Evolutionary conservation across 1,139 yeast genomes (phyloP), one percentile per base, ranked within the genome.

Genomic region (Suhomyces wounanorum): DNA sequence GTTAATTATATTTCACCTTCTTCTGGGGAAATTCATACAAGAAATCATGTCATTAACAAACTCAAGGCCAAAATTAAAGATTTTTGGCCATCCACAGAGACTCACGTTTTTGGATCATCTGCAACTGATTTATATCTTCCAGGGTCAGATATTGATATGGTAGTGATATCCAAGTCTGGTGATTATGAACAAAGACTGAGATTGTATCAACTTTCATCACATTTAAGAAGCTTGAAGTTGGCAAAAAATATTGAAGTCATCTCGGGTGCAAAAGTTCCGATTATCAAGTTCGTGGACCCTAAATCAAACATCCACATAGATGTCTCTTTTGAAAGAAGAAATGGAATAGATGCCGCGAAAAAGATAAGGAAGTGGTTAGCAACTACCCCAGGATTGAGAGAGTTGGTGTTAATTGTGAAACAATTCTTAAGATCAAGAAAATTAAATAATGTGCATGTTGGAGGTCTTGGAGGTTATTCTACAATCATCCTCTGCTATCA

Each of bases 61-160:
- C 71, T 95, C 39, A 83, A 87, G 53, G 62, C 66, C 3, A 77
- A 82, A 11, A 87, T 92, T 9, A 68, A 68, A 31, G 61, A 63
- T 16, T 74, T 87, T 50, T 94, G 99, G 98, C 84, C 85, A 0
- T 89, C 84, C 55, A 86, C 96, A 3, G 87, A 86, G 51, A 81
- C 88, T 9, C 88, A 86, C 59, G 96, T 92, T 14, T 94, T 95
- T 73, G 99, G 99, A 0, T 91, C 98, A 0, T 89, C 84, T 66
- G 98, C 99, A 0, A 92, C 99, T 0, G 97, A 92, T 64, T 72
- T 95, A 55, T 94, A 92, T 62, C 73, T 95, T 23, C 99, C 99
- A 0, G 97, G 97, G 0, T 90, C 97, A 0, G 99, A 95, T 74
- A 91, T 95, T 35, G 99, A 95, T 69, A 85, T 95, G 85, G 98